Conservation (phyloP, 225 moss, liverwort and hornwort genomes). For the Bryum argenteum region DNA sequence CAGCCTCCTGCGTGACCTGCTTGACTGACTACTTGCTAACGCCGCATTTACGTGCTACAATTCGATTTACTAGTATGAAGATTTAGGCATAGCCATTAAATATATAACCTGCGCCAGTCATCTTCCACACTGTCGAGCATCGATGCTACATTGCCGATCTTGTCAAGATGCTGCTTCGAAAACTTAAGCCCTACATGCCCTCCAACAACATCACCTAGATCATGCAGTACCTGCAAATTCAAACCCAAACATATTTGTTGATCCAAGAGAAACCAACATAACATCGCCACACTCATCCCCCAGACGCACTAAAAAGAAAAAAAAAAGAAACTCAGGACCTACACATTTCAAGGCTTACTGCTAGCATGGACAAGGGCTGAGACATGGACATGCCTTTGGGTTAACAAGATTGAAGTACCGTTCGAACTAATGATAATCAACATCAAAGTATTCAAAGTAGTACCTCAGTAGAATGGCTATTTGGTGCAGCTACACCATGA, state of each 20-base stretch:
- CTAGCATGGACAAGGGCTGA: not conserved
- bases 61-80: too few species aligned
- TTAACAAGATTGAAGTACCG: not conserved
- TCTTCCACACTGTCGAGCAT: slow-evolving; percentile 40
- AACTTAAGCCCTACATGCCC: slow-evolving; percentile 37
- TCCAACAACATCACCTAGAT: slow-evolving; percentile 49
- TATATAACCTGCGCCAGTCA: slow-evolving; percentile 66
- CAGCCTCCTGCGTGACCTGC: too few species aligned
- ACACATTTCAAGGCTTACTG: not conserved
- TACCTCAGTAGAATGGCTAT: slow-evolving; percentile 44
- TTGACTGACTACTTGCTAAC: too few species aligned
- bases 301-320: too few species aligned
- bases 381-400: not conserved
- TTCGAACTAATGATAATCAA: not conserved
- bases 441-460: not conserved
- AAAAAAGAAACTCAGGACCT: not conserved
- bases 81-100: slow-evolving; percentile 24
- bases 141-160: slow-evolving; percentile 30
- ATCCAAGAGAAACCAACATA: too few species aligned
- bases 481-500: slow-evolving; percentile 29
- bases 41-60: too few species aligned
- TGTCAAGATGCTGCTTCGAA: slow-evolving; percentile 36
- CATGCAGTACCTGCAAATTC: slow-evolving; percentile 42
- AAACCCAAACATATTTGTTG: not conserved
- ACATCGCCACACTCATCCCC: too few species aligned